Conservation (phyloP, 2,329 filamentous ascomycete genomes). For the Botrytis byssoidea region DNA sequence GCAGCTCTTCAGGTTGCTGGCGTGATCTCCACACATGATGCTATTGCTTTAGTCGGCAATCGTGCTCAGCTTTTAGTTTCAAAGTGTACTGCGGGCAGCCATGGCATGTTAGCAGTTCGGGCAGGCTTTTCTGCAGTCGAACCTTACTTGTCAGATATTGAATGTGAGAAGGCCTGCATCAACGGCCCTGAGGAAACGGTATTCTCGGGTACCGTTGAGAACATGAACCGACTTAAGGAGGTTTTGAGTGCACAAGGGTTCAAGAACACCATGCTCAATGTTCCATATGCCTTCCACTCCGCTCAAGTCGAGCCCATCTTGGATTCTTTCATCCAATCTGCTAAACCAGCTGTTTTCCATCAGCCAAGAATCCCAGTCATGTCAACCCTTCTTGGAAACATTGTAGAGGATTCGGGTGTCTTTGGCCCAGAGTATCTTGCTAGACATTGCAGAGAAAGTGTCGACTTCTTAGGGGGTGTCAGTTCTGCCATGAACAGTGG, state of each 20-base stretch:
- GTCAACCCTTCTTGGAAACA: conserved; percentile 62
- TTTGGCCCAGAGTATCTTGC: conserved; percentile 62
- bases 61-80: conserved; percentile 64
- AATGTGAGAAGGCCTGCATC: conserved; percentile 59
- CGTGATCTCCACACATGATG: conserved; percentile 66
- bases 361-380: conserved; percentile 60
- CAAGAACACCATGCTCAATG: conserved; percentile 59
- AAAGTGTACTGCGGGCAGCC: conserved; percentile 64
- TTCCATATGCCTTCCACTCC: conserved; percentile 66
- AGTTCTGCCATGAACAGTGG: conserved; percentile 37
- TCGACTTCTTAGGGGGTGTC: conserved; percentile 66
- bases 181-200: conserved; percentile 75
- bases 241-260: conserved; percentile 51
- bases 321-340: conserved; percentile 54
- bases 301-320: conserved; percentile 62
- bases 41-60: conserved; percentile 67
- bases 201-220: conserved; percentile 56
- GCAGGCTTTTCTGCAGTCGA: conserved; percentile 30
- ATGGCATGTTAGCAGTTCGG: conserved; percentile 62
- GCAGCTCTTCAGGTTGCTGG: conserved; percentile 68
- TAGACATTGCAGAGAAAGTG: conserved; percentile 64
- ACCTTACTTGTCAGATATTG: conserved; percentile 17
- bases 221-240: conserved; percentile 51
- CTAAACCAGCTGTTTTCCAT: conserved; percentile 53
- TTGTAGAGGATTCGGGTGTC: conserved; percentile 55